These are phyloP conservation scores for Ligustrum vulgare DNA, from an alignment of 257 asterid genomes.

Conservation along the genomic window DNA sequence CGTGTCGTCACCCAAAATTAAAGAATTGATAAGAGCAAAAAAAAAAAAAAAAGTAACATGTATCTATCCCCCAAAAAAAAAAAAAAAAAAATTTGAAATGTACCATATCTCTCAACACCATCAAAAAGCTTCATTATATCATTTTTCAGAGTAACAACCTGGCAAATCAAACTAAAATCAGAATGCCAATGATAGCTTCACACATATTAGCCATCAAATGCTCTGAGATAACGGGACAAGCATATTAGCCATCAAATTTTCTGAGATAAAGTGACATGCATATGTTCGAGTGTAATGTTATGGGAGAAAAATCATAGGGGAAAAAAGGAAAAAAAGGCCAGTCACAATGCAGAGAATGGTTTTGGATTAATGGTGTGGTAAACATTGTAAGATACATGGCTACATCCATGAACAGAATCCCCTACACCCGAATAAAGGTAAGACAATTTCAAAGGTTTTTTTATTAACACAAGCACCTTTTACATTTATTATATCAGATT, in stretches of 20 bases:
- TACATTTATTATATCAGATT: too few species aligned
- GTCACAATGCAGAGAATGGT: slow-evolving; percentile 8
- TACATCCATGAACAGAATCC: slow-evolving; percentile 12
- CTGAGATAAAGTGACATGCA: neutral
- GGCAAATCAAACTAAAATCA: slow-evolving; percentile 37
- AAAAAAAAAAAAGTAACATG: neutral
- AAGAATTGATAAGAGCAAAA: neutral
- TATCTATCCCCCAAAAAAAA: neutral
- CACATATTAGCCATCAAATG: slow-evolving; percentile 5
- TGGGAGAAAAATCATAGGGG: slow-evolving; percentile 4
- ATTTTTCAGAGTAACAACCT: slow-evolving; percentile 66
- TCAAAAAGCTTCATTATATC: slow-evolving; percentile 86
- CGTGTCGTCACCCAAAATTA: neutral
- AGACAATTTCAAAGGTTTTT: neutral
- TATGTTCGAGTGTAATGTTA: neutral
- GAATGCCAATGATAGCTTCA: slow-evolving; percentile 10
- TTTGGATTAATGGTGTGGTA: slow-evolving; percentile 8
- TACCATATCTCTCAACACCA: slow-evolving; percentile 81
- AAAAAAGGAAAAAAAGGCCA: slow-evolving; percentile 5
- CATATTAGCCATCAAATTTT: slow-evolving; percentile 11
- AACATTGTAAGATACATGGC: slow-evolving; percentile 2
- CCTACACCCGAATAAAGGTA: slow-evolving; percentile 15
- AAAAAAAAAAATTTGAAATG: slow-evolving; percentile 16
- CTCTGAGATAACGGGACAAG: slow-evolving; percentile 4
- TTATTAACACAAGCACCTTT: too few species aligned